Base-by-base conservation (phyloP, 257 asterid species). In the Euphrasia confusa region DNA sequence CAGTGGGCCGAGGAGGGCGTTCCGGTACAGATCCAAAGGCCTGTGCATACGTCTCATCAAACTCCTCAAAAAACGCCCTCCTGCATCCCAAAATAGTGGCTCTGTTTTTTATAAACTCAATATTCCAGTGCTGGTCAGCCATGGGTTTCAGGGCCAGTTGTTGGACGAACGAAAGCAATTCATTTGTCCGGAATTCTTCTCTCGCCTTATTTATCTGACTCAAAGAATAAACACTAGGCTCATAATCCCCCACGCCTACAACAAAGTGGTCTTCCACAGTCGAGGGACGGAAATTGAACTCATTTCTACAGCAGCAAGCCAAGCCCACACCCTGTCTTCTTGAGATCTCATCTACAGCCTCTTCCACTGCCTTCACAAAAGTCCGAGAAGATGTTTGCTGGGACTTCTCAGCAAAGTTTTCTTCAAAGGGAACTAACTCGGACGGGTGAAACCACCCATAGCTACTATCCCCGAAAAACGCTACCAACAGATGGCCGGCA, bases 11-110 rank as follows among this genome's bases (percentile, higher is more conserved):
- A 60, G 82, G 67, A 68, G 88, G 87, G 21, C 85, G 86, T 24
- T 52, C 67, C 27, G 88, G 87, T 44, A 64, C 73, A 66, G 80
- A 75, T 57, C 97, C 97, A 73, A 93, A 93, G 45, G 97, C 99
- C 80, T 89, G 94, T 12, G 94, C 95, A 74, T 93, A 93, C 0
- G 99, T 87, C 68, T 88, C 96, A 65, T 93, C 99, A 76, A 75
- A 84, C 70, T 87, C 97, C 84, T 90, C 96, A 21, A 73, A 93
- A 40, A 75, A 61, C 5, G 90, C 82, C 78, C 78, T 93, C 73
- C 99, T 81, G 61, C 69, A 72, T 13, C 89, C 92, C 73, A 88
- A 71, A 63, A 63, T 80, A 0, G 82, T 78, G 42, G 95, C 91
- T 85, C 77, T 87, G 68, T 84, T 79, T 79, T 81, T 80, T 63